A percentile compares a stretch with the other conserved stretches of the same genome.
phyloP scores from a whole-genome alignment of 371 early-diverging fungal genomes.

The Rhizopus delemar region DNA sequence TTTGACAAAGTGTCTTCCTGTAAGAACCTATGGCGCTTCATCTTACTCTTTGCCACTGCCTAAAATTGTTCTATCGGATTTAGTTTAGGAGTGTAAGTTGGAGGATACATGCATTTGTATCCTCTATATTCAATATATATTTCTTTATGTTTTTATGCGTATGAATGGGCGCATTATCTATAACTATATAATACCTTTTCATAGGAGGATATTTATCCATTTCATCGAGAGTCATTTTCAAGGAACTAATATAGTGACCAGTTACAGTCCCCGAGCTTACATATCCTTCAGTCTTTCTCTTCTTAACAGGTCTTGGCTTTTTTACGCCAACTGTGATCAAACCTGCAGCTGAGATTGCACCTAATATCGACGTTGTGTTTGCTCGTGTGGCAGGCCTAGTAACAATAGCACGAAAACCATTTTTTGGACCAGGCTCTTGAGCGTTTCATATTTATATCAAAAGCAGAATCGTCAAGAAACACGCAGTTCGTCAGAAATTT shows the following conservation, averaged over 20 bases:
- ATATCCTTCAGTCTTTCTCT: too few relatives aligned
- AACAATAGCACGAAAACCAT: too few relatives aligned
- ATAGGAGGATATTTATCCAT: background rate
- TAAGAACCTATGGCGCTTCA: constrained; percentile 22
- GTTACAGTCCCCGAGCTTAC: too few relatives aligned
- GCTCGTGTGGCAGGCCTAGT: too few relatives aligned
- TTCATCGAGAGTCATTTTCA: background rate
- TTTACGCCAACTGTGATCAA: too few relatives aligned
- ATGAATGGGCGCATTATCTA: constrained; percentile 14
- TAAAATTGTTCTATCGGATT: constrained; percentile 19
- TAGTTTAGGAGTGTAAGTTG: constrained; percentile 17
- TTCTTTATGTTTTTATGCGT: constrained; percentile 14
- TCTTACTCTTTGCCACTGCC: constrained; percentile 15
- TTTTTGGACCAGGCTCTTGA: too few relatives aligned
- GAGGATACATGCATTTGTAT: constrained; percentile 13
- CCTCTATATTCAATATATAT: constrained; percentile 11
- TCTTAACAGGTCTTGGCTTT: too few relatives aligned
- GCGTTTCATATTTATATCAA: too few relatives aligned
- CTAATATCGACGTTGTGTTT: too few relatives aligned
- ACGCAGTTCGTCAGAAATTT: too few relatives aligned
- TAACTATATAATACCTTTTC: constrained; percentile 9
- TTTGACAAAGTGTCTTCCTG: constrained; percentile 21
- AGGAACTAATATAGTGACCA: background rate
- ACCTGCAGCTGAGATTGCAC: too few relatives aligned
- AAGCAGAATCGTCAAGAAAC: too few relatives aligned